These are phyloP conservation scores for Xylona heveae DNA, from an alignment of 495 filamentous ascomycete genomes.

Conservation along the genomic window DNA sequence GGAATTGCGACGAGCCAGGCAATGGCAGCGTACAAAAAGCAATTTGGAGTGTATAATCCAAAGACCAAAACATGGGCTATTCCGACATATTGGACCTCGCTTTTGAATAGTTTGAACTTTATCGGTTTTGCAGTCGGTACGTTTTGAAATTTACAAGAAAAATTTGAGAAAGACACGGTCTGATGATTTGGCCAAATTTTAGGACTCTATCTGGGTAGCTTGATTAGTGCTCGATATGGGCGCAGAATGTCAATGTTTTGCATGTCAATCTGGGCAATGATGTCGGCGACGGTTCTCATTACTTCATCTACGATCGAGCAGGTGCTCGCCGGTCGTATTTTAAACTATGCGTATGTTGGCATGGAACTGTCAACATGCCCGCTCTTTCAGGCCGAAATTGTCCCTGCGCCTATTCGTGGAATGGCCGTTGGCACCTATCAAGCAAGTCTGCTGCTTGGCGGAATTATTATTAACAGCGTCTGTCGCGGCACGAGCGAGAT, in stretches of 20 bases:
- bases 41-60: slow-evolving; percentile 15
- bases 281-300: slow-evolving; percentile 14
- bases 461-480: slow-evolving; percentile 13
- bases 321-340: slow-evolving; percentile 14
- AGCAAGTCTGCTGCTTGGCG: slow-evolving; percentile 10
- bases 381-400: slow-evolving; percentile 14
- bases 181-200: slow-evolving; percentile 1
- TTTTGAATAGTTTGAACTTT: slow-evolving; percentile 16
- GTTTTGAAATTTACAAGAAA: background rate
- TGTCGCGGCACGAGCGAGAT: slow-evolving; percentile 13
- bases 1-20: slow-evolving; percentile 16
- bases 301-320: slow-evolving; percentile 14
- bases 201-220: slow-evolving; percentile 13
- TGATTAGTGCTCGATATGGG: slow-evolving; percentile 14
- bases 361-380: slow-evolving; percentile 17
- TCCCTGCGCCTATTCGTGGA: slow-evolving; percentile 16
- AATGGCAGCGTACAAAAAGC: slow-evolving; percentile 13
- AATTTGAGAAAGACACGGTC: background rate
- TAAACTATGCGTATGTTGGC: slow-evolving; percentile 19
- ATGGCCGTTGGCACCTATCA: slow-evolving; percentile 16
- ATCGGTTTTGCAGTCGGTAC: slow-evolving; percentile 14
- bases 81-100: slow-evolving; percentile 11
- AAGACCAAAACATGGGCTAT: slow-evolving; percentile 8
- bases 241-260: slow-evolving; percentile 16
- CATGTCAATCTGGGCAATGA: slow-evolving; percentile 17